Evolutionary conservation across 2,329 filamentous ascomycete genomes (phyloP), one percentile per base, ranked within the genome.

Genomic region (Stagonosporopsis rhizophila): DNA sequence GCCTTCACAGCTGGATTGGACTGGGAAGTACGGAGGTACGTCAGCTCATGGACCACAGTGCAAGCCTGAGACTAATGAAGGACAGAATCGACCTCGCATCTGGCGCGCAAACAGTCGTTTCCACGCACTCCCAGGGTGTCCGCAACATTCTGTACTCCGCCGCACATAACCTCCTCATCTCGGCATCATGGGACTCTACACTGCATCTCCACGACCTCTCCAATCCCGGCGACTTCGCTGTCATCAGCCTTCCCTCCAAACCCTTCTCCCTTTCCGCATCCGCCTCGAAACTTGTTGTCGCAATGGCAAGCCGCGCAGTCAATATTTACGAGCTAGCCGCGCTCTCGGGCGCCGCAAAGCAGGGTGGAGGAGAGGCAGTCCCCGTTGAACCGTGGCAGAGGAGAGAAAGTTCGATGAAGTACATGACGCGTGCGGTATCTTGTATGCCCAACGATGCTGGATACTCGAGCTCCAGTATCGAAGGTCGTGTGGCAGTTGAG

Each of bases 361-460:
- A 52, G 19, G 64, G 60, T 14, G 60, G 59, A 12, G 62, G 57
- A 25, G 60, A 63, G 35, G 46, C 62, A 39, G 73, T 84, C 17
- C 78, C 82, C 19, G 78, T 92, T 49, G 85, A 90, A 72, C 93
- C 94, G 0, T 97, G 92, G 92, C 95, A 99, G 77, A 87, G 91
- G 68, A 87, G 95, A 58, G 95, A 99, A 76, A 96, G 91, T 48
- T 96, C 90, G 23, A 84, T 99, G 71, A 96, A 97, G 75, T 99
- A 96, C 79, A 92, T 97, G 82, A 98, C 94, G 1, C 87, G 95
- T 57, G 91, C 91, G 17, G 90, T 98, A 0, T 88, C 92, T 15
- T 96, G 94, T 76, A 98, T 99, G 95, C 94, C 95, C 14, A 93
- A 95, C 68, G 95, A 97, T 65, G 90, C 89, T 11, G 95, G 95